Percentiles rank a stretch among this genome's conserved stretches.
These are phyloP conservation scores for Aspergillus fructus DNA, from an alignment of 2,329 filamentous ascomycete genomes.

Conservation along the genomic window DNA sequence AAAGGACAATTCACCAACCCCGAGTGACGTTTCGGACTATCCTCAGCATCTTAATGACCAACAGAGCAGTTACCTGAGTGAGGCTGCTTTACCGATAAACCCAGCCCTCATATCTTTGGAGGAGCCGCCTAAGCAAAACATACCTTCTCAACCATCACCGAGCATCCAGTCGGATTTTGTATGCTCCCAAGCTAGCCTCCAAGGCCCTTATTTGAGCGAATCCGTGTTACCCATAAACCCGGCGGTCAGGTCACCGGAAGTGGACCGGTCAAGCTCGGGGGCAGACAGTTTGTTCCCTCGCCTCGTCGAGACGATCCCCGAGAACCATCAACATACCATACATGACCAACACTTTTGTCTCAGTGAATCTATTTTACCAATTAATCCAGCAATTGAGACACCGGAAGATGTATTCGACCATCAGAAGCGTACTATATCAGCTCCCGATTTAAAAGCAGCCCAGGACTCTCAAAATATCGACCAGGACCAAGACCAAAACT, in stretches of 20 bases:
- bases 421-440: not conserved
- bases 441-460: not conserved
- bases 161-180: constrained; percentile 13
- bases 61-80: not conserved
- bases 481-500: not conserved
- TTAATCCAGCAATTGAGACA: not conserved
- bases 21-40: not conserved
- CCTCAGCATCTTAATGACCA: not conserved
- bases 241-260: not conserved
- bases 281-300: not conserved
- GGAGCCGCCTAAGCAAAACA: not conserved
- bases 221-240: not conserved
- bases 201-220: constrained; percentile 12
- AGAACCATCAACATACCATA: not conserved
- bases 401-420: not conserved
- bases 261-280: not conserved
- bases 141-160: constrained; percentile 13
- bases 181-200: constrained; percentile 9
- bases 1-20: not conserved
- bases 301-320: not conserved
- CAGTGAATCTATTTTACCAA: constrained; percentile 1
- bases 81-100: not conserved
- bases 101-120: not conserved
- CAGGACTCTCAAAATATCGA: not conserved
- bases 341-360: constrained; percentile 13